phyloP scores from a whole-genome alignment of 2,329 filamentous ascomycete species.

The Nigrospora osmanthi region DNA sequence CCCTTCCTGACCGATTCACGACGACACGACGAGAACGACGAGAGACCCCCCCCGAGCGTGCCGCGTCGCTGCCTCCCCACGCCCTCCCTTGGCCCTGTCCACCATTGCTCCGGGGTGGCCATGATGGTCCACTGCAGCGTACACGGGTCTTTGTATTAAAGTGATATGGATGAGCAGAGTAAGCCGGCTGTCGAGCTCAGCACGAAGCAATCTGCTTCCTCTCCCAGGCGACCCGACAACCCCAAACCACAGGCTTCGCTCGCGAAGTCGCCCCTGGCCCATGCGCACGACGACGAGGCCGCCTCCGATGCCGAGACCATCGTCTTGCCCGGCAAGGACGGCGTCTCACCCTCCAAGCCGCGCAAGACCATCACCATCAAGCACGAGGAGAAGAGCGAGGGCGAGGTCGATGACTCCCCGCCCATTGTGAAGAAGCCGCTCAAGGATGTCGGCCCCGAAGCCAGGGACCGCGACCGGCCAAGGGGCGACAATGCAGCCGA shows the following conservation, averaged over 20 bases:
- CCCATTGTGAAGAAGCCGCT: slow-evolving; percentile 24
- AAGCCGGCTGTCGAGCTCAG: slow-evolving; percentile 46
- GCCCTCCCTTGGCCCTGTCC: slow-evolving; percentile 9
- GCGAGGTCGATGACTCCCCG: slow-evolving; percentile 34
- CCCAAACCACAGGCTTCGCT: background rate
- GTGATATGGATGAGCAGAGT: slow-evolving; percentile 63
- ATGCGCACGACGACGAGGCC: slow-evolving; percentile 32
- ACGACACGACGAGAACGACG: too few relatives aligned
- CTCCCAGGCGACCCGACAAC: slow-evolving; percentile 2
- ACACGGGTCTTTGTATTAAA: slow-evolving; percentile 43
- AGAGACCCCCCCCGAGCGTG: too few relatives aligned
- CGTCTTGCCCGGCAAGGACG: slow-evolving; percentile 58
- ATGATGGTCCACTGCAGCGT: slow-evolving; percentile 51
- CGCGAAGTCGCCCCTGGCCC: slow-evolving; percentile 1
- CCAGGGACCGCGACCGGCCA: background rate
- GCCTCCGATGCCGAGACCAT: slow-evolving; percentile 69
- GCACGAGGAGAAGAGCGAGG: slow-evolving; percentile 55
- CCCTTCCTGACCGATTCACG: too few relatives aligned
- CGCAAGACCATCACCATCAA: slow-evolving; percentile 58
- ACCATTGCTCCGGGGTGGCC: slow-evolving; percentile 33
- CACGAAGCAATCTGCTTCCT: slow-evolving; percentile 49
- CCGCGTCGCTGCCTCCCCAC: background rate
- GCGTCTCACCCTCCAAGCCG: slow-evolving; percentile 54
- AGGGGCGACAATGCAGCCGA: background rate
- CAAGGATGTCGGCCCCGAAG: slow-evolving; percentile 17